Evolutionary conservation across 2,329 filamentous ascomycete species (phyloP).

Genomic region (Balansia obtecta): DNA sequence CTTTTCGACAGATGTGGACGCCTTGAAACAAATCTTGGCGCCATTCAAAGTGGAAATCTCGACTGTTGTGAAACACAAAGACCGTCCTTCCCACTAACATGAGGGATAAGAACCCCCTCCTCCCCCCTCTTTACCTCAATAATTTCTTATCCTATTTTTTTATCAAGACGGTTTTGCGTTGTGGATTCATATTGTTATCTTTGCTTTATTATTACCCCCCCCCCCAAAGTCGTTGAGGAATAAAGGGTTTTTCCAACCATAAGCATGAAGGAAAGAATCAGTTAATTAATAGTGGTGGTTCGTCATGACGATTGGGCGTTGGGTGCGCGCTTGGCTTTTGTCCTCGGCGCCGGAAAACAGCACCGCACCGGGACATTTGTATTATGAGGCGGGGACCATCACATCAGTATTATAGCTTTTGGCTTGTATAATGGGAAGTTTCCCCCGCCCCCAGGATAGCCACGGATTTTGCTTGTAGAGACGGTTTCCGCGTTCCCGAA

Average conservation of each 20-base stretch:
- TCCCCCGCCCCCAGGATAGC: neutral
- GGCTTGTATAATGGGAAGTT: neutral
- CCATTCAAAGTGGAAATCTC: conserved; percentile 3
- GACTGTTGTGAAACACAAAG: neutral
- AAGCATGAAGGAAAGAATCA: neutral
- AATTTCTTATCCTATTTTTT: neutral
- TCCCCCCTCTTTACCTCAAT: too few species aligned
- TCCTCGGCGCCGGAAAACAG: conserved; percentile 2
- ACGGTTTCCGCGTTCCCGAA: neutral
- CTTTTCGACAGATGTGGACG: conserved; percentile 10
- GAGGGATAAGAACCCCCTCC: neutral
- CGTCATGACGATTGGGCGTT: neutral
- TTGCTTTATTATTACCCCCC: neutral
- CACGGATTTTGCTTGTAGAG: neutral
- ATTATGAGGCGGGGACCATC: neutral
- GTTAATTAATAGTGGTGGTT: neutral
- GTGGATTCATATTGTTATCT: neutral
- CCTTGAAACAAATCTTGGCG: conserved; percentile 6
- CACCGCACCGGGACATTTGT: neutral
- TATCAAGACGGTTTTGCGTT: too few species aligned
- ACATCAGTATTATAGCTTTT: neutral
- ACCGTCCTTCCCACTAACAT: neutral
- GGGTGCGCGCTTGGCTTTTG: neutral
- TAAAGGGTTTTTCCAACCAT: neutral
- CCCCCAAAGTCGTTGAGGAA: too few species aligned